A percentile compares a stretch with the other conserved stretches of the same genome.
phyloP scores from a whole-genome alignment of 805 yeast genomes.

The Ogataea corticis region DNA sequence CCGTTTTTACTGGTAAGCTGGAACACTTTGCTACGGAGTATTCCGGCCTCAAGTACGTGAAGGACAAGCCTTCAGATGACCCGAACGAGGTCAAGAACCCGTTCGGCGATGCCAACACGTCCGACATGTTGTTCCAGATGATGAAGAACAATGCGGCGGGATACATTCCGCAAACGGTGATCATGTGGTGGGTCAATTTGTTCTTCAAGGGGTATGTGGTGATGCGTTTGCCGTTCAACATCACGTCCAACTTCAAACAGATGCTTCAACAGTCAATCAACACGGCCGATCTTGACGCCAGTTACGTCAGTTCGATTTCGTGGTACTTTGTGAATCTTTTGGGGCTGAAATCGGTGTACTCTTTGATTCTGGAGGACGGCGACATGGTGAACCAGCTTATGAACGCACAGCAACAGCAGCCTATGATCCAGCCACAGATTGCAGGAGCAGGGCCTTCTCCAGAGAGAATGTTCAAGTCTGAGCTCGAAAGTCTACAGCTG shows the following conservation, averaged over 20 bases:
- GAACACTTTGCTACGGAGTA: slow-evolving; percentile 48
- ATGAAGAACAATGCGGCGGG: slow-evolving; percentile 80
- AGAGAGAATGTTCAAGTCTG: slow-evolving; percentile 61
- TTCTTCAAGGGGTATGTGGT: slow-evolving; percentile 90
- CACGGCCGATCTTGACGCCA: slow-evolving; percentile 81
- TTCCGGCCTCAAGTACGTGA: slow-evolving; percentile 49
- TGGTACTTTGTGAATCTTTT: slow-evolving; percentile 92
- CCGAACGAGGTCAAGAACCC: slow-evolving; percentile 53
- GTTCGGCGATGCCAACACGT: slow-evolving; percentile 65
- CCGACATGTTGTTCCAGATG: slow-evolving; percentile 74
- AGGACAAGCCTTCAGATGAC: slow-evolving; percentile 42
- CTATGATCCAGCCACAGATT: slow-evolving; percentile 29
- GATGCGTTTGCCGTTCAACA: slow-evolving; percentile 87
- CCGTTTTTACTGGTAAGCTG: slow-evolving; percentile 57
- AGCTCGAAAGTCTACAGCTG: slow-evolving; percentile 63
- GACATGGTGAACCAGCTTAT: slow-evolving; percentile 46
- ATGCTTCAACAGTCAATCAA: slow-evolving; percentile 88
- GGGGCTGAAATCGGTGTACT: slow-evolving; percentile 79
- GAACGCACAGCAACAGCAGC: slow-evolving; percentile 40
- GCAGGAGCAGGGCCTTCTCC: slow-evolving; percentile 64
- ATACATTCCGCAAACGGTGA: slow-evolving; percentile 86
- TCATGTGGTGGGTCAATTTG: slow-evolving; percentile 95
- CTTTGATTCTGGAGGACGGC: slow-evolving; percentile 60
- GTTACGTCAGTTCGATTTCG: slow-evolving; percentile 91
- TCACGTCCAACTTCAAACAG: slow-evolving; percentile 84